A percentile compares a stretch with the other conserved stretches of the same genome.
phyloP scores from a whole-genome alignment of 78 protist genomes.

The Dictyostelium firmibasis region DNA sequence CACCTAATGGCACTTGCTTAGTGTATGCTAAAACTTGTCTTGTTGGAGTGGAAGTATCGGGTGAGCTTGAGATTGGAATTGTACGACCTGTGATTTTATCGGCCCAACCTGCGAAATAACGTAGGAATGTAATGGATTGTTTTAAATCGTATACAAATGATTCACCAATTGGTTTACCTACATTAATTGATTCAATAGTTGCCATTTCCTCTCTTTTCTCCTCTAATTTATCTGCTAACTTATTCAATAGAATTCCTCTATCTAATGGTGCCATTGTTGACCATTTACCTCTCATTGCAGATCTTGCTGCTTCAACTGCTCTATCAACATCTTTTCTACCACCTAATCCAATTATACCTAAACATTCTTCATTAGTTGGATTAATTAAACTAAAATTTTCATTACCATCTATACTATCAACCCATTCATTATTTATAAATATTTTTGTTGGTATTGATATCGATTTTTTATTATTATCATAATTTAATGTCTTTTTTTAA shows the following conservation, averaged over 20 bases:
- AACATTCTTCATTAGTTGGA: constrained; percentile 19
- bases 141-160: constrained; percentile 54
- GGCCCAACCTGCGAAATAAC: constrained; percentile 92
- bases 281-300: constrained; percentile 58
- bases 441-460: background rate
- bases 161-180: constrained; percentile 79
- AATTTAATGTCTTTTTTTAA: background rate
- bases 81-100: constrained; percentile 84
- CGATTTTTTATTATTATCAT: background rate
- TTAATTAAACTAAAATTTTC: constrained; percentile 8
- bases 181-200: constrained; percentile 75
- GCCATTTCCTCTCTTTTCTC: constrained; percentile 54
- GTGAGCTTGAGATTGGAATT: constrained; percentile 9
- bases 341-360: background rate
- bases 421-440: constrained; percentile 41
- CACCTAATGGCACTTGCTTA: constrained; percentile 85
- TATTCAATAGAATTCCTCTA: constrained; percentile 38
- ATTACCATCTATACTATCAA: constrained; percentile 8
- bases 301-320: constrained; percentile 82
- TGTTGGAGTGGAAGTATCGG: background rate
- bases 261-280: constrained; percentile 6
- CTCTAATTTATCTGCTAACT: constrained; percentile 85
- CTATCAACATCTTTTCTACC: constrained; percentile 67
- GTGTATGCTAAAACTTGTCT: constrained; percentile 32
- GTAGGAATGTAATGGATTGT: constrained; percentile 13